Base-by-base conservation (phyloP, 352 stramenopile species). In the Phytopythium sindhum region DNA sequence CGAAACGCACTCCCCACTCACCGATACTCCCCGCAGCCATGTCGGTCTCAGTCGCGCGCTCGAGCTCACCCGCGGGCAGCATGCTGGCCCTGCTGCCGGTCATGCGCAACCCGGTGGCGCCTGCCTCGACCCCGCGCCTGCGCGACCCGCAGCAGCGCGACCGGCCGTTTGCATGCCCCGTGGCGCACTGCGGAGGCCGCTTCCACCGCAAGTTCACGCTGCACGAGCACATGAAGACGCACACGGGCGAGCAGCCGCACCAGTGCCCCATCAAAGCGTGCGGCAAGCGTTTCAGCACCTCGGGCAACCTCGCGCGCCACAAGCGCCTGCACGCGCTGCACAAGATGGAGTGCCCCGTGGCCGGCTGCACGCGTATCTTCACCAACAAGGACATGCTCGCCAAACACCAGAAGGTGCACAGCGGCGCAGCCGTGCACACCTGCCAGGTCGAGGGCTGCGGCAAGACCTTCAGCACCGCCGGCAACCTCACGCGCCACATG, bases 161-260 rank as follows among this genome's bases (percentile, higher is more conserved):
- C 48, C 69, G 69, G 41, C 69, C 69, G 39, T 75, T 75, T 41
- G 58, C 21, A 41, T 77, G 66, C 57, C 74, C 71, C 42, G 52
- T 70, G 53, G 68, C 64, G 57, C 54, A 66, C 9, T 61, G 63
- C 72, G 65, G 60, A 17, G 72, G 76, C 19, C 75, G 77, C 21
- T 88, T 90, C 71, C 79, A 87, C 67, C 81, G 81, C 68, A 87
- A 86, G 52, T 90, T 87, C 61, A 90, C 81, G 37, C 67, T 88
- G 59, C 84, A 77, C 54, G 80, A 89, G 54, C 84, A 93, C 63
- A 77, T 88, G 57, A 90, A 90, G 73, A 93, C 82, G 47, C 84
- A 92, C 74, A 91, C 81, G 56, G 84, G 84, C 19, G 81, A 91
- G 68, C 80, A 90, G 62, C 82, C 84, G 5, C 80, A 90, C 59